These are phyloP conservation scores for Cryptosporidium viatorum DNA, from an alignment of 169 alveolate genomes.

Conservation along the genomic window DNA sequence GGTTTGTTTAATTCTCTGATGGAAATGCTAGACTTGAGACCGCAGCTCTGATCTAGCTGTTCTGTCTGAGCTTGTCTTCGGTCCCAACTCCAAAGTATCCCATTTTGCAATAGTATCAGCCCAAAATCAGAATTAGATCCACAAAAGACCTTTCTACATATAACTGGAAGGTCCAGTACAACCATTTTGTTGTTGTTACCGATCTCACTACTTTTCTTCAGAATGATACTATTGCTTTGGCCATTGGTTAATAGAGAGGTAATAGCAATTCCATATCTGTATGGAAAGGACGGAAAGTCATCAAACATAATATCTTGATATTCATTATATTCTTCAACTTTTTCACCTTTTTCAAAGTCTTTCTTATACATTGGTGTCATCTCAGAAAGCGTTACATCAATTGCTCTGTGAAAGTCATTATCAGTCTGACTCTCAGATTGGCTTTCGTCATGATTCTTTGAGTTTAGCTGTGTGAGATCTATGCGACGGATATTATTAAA, in stretches of 20 bases:
- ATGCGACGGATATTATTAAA: not conserved
- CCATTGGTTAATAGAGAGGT: constrained; percentile 9
- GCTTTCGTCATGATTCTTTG: not conserved
- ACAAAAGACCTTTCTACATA: constrained; percentile 52
- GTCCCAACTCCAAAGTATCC: constrained; percentile 52
- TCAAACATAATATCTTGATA: not conserved
- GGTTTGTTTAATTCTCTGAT: not conserved
- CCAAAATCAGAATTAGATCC: constrained; percentile 50
- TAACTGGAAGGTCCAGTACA: constrained; percentile 33
- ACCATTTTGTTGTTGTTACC: not conserved
- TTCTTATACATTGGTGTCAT: constrained; percentile 6
- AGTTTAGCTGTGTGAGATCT: not conserved
- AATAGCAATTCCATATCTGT: constrained; percentile 67
- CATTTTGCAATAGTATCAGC: constrained; percentile 55
- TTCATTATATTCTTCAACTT: not conserved
- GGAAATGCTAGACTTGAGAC: not conserved
- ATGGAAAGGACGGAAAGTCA: constrained; percentile 25
- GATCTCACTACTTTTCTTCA: not conserved
- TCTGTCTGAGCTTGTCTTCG: not conserved
- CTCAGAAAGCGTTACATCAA: constrained; percentile 59
- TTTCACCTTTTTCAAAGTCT: not conserved
- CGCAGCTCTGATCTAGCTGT: not conserved
- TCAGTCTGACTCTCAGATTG: not conserved
- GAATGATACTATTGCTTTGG: constrained; percentile 11
- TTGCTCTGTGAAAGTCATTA: constrained; percentile 13